A percentile compares a stretch with the other conserved stretches of the same genome.
Conservation (phyloP, 2,329 filamentous ascomycete species). For the Talaromyces piceae region DNA sequence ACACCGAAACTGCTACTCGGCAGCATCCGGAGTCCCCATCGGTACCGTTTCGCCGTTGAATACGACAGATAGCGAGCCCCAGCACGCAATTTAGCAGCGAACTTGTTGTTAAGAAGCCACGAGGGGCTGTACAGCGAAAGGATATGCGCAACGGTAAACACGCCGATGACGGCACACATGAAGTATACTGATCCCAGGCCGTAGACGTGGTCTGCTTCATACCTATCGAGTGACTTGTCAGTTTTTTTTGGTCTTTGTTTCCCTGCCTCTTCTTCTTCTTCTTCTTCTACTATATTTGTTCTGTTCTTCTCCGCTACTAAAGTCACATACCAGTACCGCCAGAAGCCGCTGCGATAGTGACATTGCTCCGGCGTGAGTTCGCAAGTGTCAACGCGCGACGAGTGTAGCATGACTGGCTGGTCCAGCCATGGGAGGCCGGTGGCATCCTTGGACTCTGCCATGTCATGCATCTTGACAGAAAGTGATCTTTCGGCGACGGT, state of each 20-base stretch:
- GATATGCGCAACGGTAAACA: conserved; percentile 38
- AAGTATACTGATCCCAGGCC: conserved; percentile 46
- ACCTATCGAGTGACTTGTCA: conserved; percentile 24
- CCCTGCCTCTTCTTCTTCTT: too few species aligned
- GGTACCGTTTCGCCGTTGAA: conserved; percentile 17
- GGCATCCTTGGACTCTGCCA: neutral
- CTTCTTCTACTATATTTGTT: too few species aligned
- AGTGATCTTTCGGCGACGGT: too few species aligned
- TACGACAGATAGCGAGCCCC: conserved; percentile 28
- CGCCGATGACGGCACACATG: conserved; percentile 40
- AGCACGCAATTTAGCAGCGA: conserved; percentile 22
- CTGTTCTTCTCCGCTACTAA: too few species aligned
- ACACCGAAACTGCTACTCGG: conserved; percentile 34
- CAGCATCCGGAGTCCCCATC: conserved; percentile 28
- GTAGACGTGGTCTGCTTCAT: conserved; percentile 46
- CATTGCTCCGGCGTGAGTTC: conserved; percentile 21
- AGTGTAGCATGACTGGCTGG: conserved; percentile 20
- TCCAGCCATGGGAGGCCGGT: conserved; percentile 15
- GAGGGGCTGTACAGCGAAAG: conserved; percentile 15
- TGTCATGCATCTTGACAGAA: neutral
- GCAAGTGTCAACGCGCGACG: conserved; percentile 15
- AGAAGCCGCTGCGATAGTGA: conserved; percentile 16
- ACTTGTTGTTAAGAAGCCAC: conserved; percentile 16
- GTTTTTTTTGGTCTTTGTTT: neutral
- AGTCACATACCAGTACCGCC: conserved; percentile 18